These are phyloP conservation scores for Chaetomiaceae sp. DNA, from an alignment of 2,329 filamentous ascomycete species.

Conservation along the genomic window DNA sequence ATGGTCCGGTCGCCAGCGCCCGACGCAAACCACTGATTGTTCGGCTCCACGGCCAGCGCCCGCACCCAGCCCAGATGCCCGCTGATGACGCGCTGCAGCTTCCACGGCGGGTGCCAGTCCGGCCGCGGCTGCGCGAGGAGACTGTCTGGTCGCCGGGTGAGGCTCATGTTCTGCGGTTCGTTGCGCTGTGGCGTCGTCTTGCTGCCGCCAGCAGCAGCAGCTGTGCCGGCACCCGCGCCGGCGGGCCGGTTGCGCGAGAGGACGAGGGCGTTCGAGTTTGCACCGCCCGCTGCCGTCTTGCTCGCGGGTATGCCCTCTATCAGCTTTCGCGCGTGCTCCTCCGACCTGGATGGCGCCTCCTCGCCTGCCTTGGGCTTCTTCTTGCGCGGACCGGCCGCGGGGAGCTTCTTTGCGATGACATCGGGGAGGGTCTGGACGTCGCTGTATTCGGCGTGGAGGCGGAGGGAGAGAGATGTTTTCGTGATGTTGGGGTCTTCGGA, in stretches of 20 bases:
- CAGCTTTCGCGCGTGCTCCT: constrained; percentile 57
- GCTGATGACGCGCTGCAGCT: constrained; percentile 94
- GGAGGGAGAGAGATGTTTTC: constrained; percentile 46
- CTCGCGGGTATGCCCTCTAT: constrained; percentile 59
- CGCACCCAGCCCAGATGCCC: constrained; percentile 96
- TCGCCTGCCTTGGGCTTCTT: constrained; percentile 44
- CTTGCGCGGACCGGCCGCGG: constrained; percentile 54
- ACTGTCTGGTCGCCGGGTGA: constrained; percentile 30
- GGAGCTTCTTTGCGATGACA: constrained; percentile 71
- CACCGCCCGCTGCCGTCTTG: constrained; percentile 23
- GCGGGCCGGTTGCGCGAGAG: constrained; percentile 30
- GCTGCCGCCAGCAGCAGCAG: constrained; percentile 20
- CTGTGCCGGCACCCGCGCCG: constrained; percentile 14
- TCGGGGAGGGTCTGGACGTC: constrained; percentile 72
- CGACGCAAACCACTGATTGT: constrained; percentile 96
- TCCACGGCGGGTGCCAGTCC: constrained; percentile 98
- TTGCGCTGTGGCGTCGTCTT: constrained; percentile 23
- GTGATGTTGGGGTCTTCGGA: constrained; percentile 40
- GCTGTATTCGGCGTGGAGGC: constrained; percentile 71
- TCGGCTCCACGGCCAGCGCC: constrained; percentile 83
- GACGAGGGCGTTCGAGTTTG: constrained; percentile 36
- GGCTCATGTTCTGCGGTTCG: constrained; percentile 36
- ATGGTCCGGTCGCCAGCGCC: constrained; percentile 94
- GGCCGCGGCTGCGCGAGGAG: constrained; percentile 56
- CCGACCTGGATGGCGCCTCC: constrained; percentile 30